A percentile compares a stretch with the other conserved stretches of the same genome.
These are phyloP conservation scores for Citrus maxima DNA, from an alignment of 345 rosid species.

Conservation along the genomic window DNA sequence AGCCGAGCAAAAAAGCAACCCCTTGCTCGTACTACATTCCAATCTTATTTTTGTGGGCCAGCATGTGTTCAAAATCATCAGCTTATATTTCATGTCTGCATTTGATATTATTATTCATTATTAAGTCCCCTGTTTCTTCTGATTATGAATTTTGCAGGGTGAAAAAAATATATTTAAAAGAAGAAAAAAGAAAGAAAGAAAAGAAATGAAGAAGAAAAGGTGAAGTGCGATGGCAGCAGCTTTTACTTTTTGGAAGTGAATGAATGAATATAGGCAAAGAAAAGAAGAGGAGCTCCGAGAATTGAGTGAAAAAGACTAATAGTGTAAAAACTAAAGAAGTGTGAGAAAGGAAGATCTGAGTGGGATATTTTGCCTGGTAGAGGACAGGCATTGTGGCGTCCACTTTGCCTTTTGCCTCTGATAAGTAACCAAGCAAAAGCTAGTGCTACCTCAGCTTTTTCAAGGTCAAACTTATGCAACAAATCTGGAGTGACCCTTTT, in stretches of 20 bases:
- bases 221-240: constrained; percentile 21
- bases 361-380: constrained; percentile 67
- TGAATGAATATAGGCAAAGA: not conserved
- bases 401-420: constrained; percentile 33
- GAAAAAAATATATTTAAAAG: not conserved
- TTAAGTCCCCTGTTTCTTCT: not conserved
- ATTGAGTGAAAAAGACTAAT: constrained; percentile 29
- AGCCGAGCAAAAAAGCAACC: not conserved
- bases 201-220: constrained; percentile 24
- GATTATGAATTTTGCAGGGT: constrained; percentile 28
- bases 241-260: constrained; percentile 32
- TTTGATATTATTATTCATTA: not conserved
- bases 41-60: no score
- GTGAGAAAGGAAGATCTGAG: constrained; percentile 38
- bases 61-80: constrained; percentile 6
- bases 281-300: constrained; percentile 1
- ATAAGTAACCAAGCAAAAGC: constrained; percentile 20
- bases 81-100: not conserved
- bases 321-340: constrained; percentile 12
- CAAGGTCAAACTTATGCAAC: constrained; percentile 35
- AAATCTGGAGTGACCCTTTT: constrained; percentile 23
- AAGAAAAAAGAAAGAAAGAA: not conserved
- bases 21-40: not conserved
- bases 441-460: constrained; percentile 7
- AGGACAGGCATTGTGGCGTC: constrained; percentile 52